Evolutionary conservation across 2,329 filamentous ascomycete genomes (phyloP), one percentile per base, ranked within the genome.

Genomic region (Elsinoe ampelina): DNA sequence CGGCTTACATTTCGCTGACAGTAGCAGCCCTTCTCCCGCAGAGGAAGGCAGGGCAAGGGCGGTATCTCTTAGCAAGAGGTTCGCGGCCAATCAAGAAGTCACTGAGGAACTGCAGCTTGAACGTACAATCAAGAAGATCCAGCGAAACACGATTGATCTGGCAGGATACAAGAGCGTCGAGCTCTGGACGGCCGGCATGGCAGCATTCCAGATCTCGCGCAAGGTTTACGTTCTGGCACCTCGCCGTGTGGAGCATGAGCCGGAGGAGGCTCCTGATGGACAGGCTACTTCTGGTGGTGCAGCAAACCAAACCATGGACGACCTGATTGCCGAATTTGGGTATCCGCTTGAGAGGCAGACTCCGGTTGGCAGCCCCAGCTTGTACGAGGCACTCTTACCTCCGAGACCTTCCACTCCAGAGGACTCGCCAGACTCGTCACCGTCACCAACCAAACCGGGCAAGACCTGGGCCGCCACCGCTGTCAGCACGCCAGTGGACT

Each of bases 41-140:
- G 64, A 67, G 42, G 64, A 62, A 22, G 61, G 12, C 59, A 30
- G 66, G 63, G 47, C 61, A 63, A 19, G 65, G 63, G 43, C 42
- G 61, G 13, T 61, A 60, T 52, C 48, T 39, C 15, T 38, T 20
- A 39, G 48, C 48, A 52, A 39, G 19, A 36, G 48, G 11, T 35
- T 35, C 35, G 6, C 20, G 11, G 19, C 36, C 17, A n/a, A 17
- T 13, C 32, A 32, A 10, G 15, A 32, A 10, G 15, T 52, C 32
- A 38, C 6, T 13, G 13, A 32, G 11, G 19, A 22, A n/a, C 15
- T 17, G 2, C 32, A 70, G 55, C 59, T 73, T 10, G 67, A 71
- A 13, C 67, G 67, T 58, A 61, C 65, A 5, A 65, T 71, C n/a
- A 72, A 66, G 59, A 71, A 68, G 56, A 64, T 74, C 13, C 71